These are phyloP conservation scores for Thuja plicata DNA, from an alignment of 83 land plant species.

Conservation along the genomic window DNA sequence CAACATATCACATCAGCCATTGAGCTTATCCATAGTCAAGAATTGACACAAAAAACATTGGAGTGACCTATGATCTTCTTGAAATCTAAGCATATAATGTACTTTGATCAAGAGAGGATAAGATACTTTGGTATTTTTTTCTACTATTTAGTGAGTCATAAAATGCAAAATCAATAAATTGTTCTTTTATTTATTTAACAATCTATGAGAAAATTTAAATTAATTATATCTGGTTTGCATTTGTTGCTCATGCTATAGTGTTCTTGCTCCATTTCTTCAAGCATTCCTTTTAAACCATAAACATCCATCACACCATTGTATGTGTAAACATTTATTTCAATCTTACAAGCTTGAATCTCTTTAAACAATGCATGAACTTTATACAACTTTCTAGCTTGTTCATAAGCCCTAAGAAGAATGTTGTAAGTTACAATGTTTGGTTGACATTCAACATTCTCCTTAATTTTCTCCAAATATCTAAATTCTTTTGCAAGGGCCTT, in stretches of 20 bases:
- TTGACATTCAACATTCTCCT: conserved; percentile 58
- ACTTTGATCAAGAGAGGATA: too few relatives aligned
- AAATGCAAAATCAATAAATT: too few relatives aligned
- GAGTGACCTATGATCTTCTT: too few relatives aligned
- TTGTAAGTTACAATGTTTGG: conserved; percentile 92
- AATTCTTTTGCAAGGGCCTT: conserved; percentile 72
- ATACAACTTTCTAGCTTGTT: conserved; percentile 60
- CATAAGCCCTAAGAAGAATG: conserved; percentile 86
- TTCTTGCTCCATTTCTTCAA: conserved; percentile 73
- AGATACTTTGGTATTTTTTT: too few relatives aligned
- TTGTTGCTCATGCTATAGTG: conserved; percentile 58
- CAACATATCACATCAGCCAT: too few relatives aligned
- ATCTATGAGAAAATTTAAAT: conserved; percentile 82
- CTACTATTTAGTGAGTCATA: too few relatives aligned
- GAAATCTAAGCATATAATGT: too few relatives aligned
- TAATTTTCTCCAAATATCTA: conserved; percentile 78
- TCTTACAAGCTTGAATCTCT: conserved; percentile 60
- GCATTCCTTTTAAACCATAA: conserved; percentile 83
- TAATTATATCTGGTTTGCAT: conserved; percentile 72
- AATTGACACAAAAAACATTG: too few relatives aligned
- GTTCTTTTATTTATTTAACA: too few relatives aligned
- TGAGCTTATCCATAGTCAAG: too few relatives aligned
- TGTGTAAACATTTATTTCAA: conserved; percentile 69
- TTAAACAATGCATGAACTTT: conserved; percentile 74
- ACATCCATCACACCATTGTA: conserved; percentile 96